These are phyloP conservation scores for Ampelocalamus luodianensis DNA, from an alignment of 176 grass and related monocot species.

Conservation along the genomic window DNA sequence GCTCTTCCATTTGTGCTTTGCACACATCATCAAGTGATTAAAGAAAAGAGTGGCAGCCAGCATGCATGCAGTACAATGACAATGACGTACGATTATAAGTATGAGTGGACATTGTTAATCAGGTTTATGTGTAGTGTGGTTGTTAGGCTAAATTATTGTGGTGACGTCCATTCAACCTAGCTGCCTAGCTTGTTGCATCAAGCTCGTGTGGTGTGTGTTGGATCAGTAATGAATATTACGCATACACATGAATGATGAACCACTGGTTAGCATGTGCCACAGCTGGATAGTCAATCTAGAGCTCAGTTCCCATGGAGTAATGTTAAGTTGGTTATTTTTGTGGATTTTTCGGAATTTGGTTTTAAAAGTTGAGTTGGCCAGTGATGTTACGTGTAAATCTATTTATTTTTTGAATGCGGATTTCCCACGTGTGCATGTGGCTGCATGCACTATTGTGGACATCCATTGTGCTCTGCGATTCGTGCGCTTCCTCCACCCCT, in stretches of 20 bases:
- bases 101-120: background rate
- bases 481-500: too few species aligned
- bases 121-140: slow-evolving; percentile 1
- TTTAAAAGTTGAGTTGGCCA: background rate
- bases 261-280: background rate
- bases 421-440: too few species aligned
- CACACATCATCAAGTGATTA: too few species aligned
- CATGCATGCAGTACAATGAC: too few species aligned
- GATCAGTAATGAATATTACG: background rate
- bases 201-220: background rate
- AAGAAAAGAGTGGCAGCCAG: too few species aligned
- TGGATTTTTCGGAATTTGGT: background rate
- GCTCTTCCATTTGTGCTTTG: too few species aligned
- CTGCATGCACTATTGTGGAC: too few species aligned
- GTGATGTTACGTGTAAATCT: background rate
- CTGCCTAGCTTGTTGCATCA: too few species aligned
- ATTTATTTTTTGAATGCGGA: too few species aligned
- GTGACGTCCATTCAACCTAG: background rate
- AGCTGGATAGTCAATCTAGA: background rate
- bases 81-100: too few species aligned
- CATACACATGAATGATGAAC: too few species aligned
- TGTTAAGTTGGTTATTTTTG: background rate
- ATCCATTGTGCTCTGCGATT: too few species aligned
- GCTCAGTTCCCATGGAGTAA: background rate
- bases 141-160: slow-evolving; percentile 7